Evolutionary conservation across 768 basidiomycete genomes (phyloP), one percentile per base, ranked within the genome.

Genomic region (Panaeolus cyanescens): DNA sequence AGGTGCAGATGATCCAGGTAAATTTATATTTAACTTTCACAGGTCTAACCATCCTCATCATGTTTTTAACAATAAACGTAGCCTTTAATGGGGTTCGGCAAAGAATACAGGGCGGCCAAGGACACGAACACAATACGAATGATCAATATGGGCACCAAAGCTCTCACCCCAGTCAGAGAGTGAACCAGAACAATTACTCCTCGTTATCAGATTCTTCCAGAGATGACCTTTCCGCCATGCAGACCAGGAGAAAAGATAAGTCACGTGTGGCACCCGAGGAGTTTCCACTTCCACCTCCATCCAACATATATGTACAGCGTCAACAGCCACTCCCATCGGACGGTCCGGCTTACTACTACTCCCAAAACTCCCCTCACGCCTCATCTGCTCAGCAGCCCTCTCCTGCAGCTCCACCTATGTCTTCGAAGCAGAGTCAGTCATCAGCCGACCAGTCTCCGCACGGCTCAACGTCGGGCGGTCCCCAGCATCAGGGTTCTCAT

Each of bases 221-320:
- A 40, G 64, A 68, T 33, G 62, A 65, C 54, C 30, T 62, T 22
- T 65, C 69, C 50, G 61, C 62, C 3, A 60, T 67, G 54, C 65
- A 68, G 56, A 57, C 54, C 33, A 67, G 65, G 54, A 64, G 64
- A 54, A 67, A 67, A 59, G 68, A 68, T 7, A 80, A 75, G 64
- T 71, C 77, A 61, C 81, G 74, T 68, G 69, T 80, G 8, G 78
- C 72, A 12, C 75, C 76, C 8, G 85, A 86, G 58, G 83, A 86
- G 62, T 85, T 85, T 68, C 81, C 84, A 31, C 73, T 82, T 32
- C 83, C 83, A 53, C 77, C 80, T 55, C 76, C 78, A 25, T 69
- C 74, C 33, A 69, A 62, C 59, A 64, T 69, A 56, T 62, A 64
- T 59, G 25, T 65, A 25, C 73, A 72, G 59, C 62, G 66, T 25